A percentile compares a stretch with the other conserved stretches of the same genome.
Evolutionary conservation across 2,329 filamentous ascomycete species (phyloP).

Genomic region (Aspergillus calidoustus): DNA sequence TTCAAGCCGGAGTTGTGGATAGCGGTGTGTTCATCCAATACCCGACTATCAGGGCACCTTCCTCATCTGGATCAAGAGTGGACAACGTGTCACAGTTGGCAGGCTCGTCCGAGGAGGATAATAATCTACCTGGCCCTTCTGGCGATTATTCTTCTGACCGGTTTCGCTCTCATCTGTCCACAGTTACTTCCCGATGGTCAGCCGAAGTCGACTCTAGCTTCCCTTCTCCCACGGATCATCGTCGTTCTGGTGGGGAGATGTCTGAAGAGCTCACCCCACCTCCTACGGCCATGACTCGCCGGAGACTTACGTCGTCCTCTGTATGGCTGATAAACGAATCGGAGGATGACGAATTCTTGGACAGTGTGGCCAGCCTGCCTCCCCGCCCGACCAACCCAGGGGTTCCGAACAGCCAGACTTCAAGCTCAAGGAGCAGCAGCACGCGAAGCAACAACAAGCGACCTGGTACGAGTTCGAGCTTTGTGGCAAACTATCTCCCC

Average conservation of each 20-base stretch:
- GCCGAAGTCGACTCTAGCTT: constrained; percentile 37
- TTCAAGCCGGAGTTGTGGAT: constrained; percentile 40
- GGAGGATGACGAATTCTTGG: constrained; percentile 40
- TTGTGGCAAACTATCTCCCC: constrained; percentile 49
- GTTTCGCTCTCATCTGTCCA: constrained; percentile 51
- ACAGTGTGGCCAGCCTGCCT: constrained; percentile 43
- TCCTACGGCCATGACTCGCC: constrained; percentile 28
- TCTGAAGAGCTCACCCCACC: constrained; percentile 31
- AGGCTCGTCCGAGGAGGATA: constrained; percentile 22
- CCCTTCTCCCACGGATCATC: constrained; percentile 29
- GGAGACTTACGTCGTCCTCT: constrained; percentile 33
- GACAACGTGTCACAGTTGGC: constrained; percentile 36
- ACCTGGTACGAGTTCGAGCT: constrained; percentile 51
- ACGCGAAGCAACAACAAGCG: constrained; percentile 37
- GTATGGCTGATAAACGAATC: constrained; percentile 41
- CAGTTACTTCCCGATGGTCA: constrained; percentile 50
- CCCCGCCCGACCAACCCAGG: constrained; percentile 36
- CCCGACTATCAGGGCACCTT: constrained; percentile 41
- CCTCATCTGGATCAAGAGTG: constrained; percentile 47
- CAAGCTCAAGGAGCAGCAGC: constrained; percentile 47
- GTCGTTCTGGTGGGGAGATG: constrained; percentile 19
- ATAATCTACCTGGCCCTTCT: constrained; percentile 34
- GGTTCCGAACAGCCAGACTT: constrained; percentile 48
- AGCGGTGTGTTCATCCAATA: constrained; percentile 45
- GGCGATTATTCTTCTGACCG: constrained; percentile 40